These are phyloP conservation scores for Aspergillus egyptiacus DNA, from an alignment of 495 filamentous ascomycete species.

Conservation along the genomic window DNA sequence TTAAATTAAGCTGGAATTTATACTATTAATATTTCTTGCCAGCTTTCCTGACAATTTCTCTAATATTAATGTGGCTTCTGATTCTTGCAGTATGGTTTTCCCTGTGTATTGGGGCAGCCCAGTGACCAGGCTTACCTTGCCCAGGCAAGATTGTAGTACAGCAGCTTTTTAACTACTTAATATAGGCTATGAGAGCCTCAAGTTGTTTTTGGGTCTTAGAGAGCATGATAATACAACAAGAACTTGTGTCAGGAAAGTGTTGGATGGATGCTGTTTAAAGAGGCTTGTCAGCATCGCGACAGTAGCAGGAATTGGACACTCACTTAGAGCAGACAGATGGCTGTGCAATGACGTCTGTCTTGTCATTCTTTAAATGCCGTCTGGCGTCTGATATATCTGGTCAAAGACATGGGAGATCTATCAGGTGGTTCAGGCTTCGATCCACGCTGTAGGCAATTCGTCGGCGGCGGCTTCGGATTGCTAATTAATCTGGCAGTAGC, in stretches of 20 bases:
- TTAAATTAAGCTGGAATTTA: background rate
- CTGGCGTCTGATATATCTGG: background rate
- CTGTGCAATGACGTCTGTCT: background rate
- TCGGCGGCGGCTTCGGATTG: background rate
- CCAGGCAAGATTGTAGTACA: background rate
- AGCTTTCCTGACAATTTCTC: slow-evolving; percentile 1
- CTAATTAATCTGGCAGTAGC: background rate
- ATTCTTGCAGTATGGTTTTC: background rate
- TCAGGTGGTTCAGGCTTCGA: background rate
- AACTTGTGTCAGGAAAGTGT: background rate
- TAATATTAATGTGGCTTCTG: slow-evolving; percentile 2
- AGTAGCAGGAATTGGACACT: slow-evolving; percentile 1
- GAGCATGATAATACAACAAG: background rate
- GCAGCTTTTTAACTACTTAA: slow-evolving; percentile 5
- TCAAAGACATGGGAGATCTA: too few species aligned
- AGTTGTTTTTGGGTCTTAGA: background rate
- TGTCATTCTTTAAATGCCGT: background rate
- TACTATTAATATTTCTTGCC: slow-evolving; percentile 7
- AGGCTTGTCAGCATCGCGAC: background rate
- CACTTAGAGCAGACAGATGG: background rate
- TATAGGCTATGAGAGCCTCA: background rate
- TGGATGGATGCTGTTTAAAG: background rate
- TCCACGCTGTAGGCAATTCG: background rate
- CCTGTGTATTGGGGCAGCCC: background rate
- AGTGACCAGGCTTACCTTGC: slow-evolving; percentile 1